phyloP scores from a whole-genome alignment of 2,329 filamentous ascomycete species.

The Canariomyces notabilis region DNA sequence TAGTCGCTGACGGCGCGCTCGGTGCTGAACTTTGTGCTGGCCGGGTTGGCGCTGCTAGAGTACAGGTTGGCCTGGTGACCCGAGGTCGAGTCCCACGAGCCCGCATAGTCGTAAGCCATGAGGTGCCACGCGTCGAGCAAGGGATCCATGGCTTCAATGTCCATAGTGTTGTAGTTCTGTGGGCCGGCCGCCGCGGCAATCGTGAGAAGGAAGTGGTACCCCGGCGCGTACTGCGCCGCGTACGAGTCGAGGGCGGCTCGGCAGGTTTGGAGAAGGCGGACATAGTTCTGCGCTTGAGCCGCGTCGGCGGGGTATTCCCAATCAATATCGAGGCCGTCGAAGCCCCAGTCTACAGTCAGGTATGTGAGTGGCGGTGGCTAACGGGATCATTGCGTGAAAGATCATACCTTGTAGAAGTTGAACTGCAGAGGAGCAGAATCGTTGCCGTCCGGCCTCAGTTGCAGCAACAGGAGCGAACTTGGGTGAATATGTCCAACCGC shows the following conservation, averaged over 20 bases:
- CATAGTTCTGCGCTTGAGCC: conserved; percentile 37
- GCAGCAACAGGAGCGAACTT: conserved; percentile 63
- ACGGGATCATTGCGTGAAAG: not conserved
- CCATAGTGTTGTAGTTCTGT: conserved; percentile 40
- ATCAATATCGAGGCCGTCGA: conserved; percentile 54
- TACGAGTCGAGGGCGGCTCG: conserved; percentile 34
- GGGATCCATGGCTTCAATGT: conserved; percentile 42
- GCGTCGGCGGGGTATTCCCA: conserved; percentile 49
- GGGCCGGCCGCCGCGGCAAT: conserved; percentile 38
- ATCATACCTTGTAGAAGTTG: conserved; percentile 50
- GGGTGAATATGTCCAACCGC: conserved; percentile 71
- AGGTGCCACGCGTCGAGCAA: conserved; percentile 52
- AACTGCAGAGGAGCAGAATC: conserved; percentile 65
- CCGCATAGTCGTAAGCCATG: conserved; percentile 67
- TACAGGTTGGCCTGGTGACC: conserved; percentile 69
- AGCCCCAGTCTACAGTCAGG: conserved; percentile 48
- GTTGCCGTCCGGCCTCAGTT: conserved; percentile 54
- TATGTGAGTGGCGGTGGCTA: not conserved
- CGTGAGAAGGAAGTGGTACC: conserved; percentile 32
- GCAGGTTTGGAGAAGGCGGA: conserved; percentile 39
- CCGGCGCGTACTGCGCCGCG: conserved; percentile 25
- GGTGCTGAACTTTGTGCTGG: conserved; percentile 64
- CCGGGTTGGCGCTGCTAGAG: conserved; percentile 43
- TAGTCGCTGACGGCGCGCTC: conserved; percentile 62
- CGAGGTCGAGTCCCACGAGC: conserved; percentile 55